Conservation (phyloP, 2,329 filamentous ascomycete species). For the Monilinia vaccinii-corymbosi region DNA sequence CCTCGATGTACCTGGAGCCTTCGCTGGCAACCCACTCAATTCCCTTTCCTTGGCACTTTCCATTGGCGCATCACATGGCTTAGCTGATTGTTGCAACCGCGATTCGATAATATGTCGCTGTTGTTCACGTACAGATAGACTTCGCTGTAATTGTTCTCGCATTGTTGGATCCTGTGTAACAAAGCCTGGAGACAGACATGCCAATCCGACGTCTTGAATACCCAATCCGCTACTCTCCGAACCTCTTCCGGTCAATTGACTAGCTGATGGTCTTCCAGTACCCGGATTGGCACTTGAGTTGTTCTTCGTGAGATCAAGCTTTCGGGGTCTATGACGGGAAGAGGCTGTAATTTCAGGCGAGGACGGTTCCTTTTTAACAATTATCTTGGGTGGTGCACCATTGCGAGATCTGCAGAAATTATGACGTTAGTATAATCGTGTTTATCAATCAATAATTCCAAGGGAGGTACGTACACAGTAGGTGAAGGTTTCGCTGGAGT, state of each 20-base stretch:
- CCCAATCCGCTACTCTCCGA: constrained; percentile 57
- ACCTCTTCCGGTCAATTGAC: constrained; percentile 59
- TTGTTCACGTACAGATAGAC: constrained; percentile 85
- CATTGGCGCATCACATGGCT: constrained; percentile 58
- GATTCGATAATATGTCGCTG: constrained; percentile 93
- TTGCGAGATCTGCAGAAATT: constrained; percentile 40
- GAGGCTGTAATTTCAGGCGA: constrained; percentile 67
- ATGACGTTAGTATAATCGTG: constrained; percentile 12
- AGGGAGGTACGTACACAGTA: constrained; percentile 43
- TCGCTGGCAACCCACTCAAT: constrained; percentile 38
- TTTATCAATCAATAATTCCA: not conserved
- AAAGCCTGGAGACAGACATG: constrained; percentile 91
- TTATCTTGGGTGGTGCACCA: constrained; percentile 61
- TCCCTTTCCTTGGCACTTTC: constrained; percentile 48
- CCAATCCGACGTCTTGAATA: constrained; percentile 88
- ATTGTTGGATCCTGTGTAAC: constrained; percentile 93
- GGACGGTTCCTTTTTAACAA: constrained; percentile 93
- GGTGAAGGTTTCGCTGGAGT: constrained; percentile 45
- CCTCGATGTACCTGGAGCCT: constrained; percentile 65
- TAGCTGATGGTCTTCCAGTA: constrained; percentile 59
- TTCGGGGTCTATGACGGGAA: constrained; percentile 65
- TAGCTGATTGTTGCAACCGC: constrained; percentile 77
- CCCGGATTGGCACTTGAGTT: constrained; percentile 40
- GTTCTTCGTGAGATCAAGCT: constrained; percentile 67
- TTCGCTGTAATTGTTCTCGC: constrained; percentile 91